phyloP scores from a whole-genome alignment of 2,329 filamentous ascomycete species.

The Diplocarpon rosae region DNA sequence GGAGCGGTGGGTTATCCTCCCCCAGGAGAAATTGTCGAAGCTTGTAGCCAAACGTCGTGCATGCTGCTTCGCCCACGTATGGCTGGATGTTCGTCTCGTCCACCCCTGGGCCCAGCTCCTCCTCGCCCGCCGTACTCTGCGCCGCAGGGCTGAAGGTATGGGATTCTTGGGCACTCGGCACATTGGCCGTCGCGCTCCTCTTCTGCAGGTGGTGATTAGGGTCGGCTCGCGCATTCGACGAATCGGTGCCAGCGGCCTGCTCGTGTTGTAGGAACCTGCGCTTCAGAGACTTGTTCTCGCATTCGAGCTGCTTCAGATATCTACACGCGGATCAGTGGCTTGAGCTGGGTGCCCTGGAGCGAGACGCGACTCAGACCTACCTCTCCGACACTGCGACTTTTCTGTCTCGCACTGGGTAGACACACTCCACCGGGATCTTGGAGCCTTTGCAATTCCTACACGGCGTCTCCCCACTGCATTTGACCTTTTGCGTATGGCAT shows the following conservation, averaged over 20 bases:
- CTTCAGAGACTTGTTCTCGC: conserved; percentile 4
- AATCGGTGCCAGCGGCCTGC: background rate
- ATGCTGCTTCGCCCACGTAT: conserved; percentile 31
- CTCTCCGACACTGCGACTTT: conserved; percentile 29
- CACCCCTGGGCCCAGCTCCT: conserved; percentile 17
- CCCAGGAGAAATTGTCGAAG: conserved; percentile 29
- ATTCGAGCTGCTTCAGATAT: conserved; percentile 28
- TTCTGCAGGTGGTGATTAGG: conserved; percentile 4
- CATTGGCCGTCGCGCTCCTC: conserved; percentile 9
- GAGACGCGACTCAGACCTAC: background rate
- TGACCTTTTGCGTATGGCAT: conserved; percentile 36
- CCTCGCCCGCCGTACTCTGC: conserved; percentile 27
- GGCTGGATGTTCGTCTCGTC: conserved; percentile 28
- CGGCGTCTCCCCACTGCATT: conserved; percentile 34
- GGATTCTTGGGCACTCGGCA: conserved; percentile 14
- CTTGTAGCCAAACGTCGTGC: conserved; percentile 31
- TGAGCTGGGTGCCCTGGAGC: background rate
- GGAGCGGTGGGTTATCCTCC: conserved; percentile 26
- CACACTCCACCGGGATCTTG: conserved; percentile 29
- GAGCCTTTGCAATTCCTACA: conserved; percentile 32
- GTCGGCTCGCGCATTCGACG: background rate
- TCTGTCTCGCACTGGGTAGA: conserved; percentile 32
- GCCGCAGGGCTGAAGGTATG: background rate
- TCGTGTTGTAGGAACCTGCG: conserved; percentile 1
- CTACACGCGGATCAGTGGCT: conserved; percentile 10